Evolutionary conservation across 2,329 filamentous ascomycete genomes (phyloP).

Genomic region (Penicillium sp.): DNA sequence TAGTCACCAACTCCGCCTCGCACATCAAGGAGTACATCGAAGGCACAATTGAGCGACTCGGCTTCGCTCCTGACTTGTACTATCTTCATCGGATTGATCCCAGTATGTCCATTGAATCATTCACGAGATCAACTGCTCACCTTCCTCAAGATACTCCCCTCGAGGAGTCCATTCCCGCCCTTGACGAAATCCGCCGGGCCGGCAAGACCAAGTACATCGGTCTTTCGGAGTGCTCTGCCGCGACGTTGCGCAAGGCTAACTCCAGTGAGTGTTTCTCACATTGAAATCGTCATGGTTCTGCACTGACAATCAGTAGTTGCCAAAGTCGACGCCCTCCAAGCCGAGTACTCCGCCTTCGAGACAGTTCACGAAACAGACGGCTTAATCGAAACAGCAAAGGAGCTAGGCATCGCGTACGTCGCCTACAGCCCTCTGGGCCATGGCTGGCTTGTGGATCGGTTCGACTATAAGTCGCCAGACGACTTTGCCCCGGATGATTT

Average conservation of each 20-base stretch:
- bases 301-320: conserved; percentile 38
- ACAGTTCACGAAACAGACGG: conserved; percentile 44
- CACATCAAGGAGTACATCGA: conserved; percentile 54
- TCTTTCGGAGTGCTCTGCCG: conserved; percentile 51
- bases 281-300: too few species aligned
- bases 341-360: conserved; percentile 50
- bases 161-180: conserved; percentile 50
- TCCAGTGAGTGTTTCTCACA: conserved; percentile 36
- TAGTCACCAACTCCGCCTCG: conserved; percentile 47
- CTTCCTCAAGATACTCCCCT: conserved; percentile 42
- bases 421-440: conserved; percentile 52
- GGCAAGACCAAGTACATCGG: conserved; percentile 55
- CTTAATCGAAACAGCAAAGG: conserved; percentile 45
- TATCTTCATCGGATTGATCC: conserved; percentile 50
- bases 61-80: conserved; percentile 51
- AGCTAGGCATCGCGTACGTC: conserved; percentile 47
- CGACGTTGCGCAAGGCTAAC: conserved; percentile 48
- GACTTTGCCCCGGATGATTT: conserved; percentile 50
- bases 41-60: conserved; percentile 52
- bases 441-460: conserved; percentile 51
- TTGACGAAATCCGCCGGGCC: conserved; percentile 49
- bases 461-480: conserved; percentile 45
- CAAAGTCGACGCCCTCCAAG: conserved; percentile 51
- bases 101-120: conserved; percentile 29
- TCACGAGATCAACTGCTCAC: not conserved